Conservation (phyloP, 768 basidiomycete species). For the Russula lepida region DNA sequence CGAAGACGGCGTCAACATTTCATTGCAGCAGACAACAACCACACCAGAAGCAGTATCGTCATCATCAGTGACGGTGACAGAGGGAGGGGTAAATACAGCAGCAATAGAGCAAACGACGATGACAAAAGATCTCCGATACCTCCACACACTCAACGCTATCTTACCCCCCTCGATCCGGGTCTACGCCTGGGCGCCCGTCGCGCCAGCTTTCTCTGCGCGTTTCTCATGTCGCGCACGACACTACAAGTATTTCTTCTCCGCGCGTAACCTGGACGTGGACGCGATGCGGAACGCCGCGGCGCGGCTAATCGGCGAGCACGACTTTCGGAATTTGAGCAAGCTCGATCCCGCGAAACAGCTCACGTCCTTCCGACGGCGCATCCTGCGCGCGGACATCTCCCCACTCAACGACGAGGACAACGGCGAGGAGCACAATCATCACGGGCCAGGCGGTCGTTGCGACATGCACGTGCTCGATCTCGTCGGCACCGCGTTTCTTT, state of each 20-base stretch:
- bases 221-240: slow-evolving; percentile 82
- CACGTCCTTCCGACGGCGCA: slow-evolving; percentile 60
- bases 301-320: slow-evolving; percentile 77
- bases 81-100: neutral
- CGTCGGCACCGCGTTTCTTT: slow-evolving; percentile 81
- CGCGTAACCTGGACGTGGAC: slow-evolving; percentile 53
- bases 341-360: slow-evolving; percentile 90
- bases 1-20: too few relatives aligned
- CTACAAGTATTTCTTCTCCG: slow-evolving; percentile 95
- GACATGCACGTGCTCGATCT: slow-evolving; percentile 72
- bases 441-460: slow-evolving; percentile 15
- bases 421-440: neutral
- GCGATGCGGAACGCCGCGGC: slow-evolving; percentile 70
- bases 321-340: slow-evolving; percentile 94
- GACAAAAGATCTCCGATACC: slow-evolving; percentile 58
- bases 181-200: slow-evolving; percentile 89
- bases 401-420: slow-evolving; percentile 27
- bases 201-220: slow-evolving; percentile 72
- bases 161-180: slow-evolving; percentile 87
- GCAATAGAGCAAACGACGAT: neutral
- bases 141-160: slow-evolving; percentile 73
- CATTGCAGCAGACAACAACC: neutral
- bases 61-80: neutral
- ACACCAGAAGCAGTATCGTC: neutral
- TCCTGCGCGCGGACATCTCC: slow-evolving; percentile 58